Evolutionary conservation across 306 rosid species (phyloP), one percentile per base, ranked within the genome.

Genomic region (Hippophae gyantsensis): DNA sequence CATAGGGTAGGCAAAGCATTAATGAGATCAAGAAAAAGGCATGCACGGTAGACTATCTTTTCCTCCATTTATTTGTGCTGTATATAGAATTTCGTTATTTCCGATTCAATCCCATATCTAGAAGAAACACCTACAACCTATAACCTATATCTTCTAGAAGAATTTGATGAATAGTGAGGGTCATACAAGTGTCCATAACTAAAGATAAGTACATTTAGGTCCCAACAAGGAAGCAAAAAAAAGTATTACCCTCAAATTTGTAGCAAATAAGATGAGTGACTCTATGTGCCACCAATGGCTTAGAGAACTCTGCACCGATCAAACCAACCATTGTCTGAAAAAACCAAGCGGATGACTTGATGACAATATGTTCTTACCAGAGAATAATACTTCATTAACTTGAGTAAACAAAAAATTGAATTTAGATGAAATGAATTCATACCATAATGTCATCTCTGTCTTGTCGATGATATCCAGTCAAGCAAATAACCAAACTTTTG

Each of bases 361-460:
- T 32, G 43, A 52, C 50, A 48, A 52, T 4, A 6, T 49, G 23
- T 40, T 63, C 41, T 32, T 58, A 56, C 48, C 40, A 23, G 25
- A 23, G 13, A 10, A 25, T 3, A 61, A 18, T 10, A 27, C 13
- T 6, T 44, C 14, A 52, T 44, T 40, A 66, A 56, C 52, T 56
- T 56, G 38, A 66, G 70, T 48, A 32, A 27, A 46, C 43, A 50
- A 69, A 13, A 54, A 54, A 49, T 12, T 12, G 53, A 23, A 49
- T 6, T 32, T 12, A 13, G 18, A 49, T 3, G 14, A n/a, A 53
- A 38, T 43, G 72, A 52, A 65, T 46, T 53, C 53, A 25, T 57
- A 82, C 95, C 97, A 90, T 90, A 57, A 86, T 82, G 74, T 90
- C 97, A 64, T 86, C 97, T 71, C 95, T 83, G 76, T 86, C 97